Percentiles rank a stretch among this genome's conserved stretches.
phyloP scores from a whole-genome alignment of 257 asterid species.

The Linderniella brevidens region DNA sequence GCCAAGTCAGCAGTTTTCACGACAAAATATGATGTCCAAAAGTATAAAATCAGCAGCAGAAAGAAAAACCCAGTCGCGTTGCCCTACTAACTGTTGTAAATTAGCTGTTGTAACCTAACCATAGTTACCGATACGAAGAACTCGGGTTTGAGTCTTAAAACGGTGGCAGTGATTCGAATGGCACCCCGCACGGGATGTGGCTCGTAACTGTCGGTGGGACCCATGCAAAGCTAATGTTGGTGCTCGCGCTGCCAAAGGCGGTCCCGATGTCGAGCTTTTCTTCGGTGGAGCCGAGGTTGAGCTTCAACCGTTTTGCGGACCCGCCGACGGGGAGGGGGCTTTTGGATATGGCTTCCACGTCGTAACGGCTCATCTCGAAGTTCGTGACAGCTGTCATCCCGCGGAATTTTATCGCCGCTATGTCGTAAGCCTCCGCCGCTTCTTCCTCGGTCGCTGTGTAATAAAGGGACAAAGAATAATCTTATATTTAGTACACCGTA shows the following conservation, averaged over 20 bases:
- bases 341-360: conserved; percentile 61
- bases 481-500: not conserved
- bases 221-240: conserved; percentile 39
- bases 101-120: too few relatives aligned
- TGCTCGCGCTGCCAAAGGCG: conserved; percentile 19
- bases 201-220: conserved; percentile 29
- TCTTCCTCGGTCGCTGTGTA: conserved; percentile 87
- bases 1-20: too few relatives aligned
- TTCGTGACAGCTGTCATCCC: conserved; percentile 80
- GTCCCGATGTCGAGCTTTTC: conserved; percentile 24
- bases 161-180: conserved; percentile 23
- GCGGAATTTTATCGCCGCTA: conserved; percentile 87
- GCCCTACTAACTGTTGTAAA: too few relatives aligned
- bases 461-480: not conserved
- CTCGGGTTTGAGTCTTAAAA: too few relatives aligned
- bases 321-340: conserved; percentile 89
- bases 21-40: too few relatives aligned
- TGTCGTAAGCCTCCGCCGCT: conserved; percentile 97
- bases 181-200: conserved; percentile 40
- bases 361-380: conserved; percentile 84
- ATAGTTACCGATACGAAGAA: too few relatives aligned
- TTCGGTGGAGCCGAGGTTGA: not conserved
- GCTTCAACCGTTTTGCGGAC: conserved; percentile 63
- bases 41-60: too few relatives aligned
- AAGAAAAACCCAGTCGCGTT: too few relatives aligned